Conservation (phyloP, 2,329 filamentous ascomycete genomes). For the Claviceps monticola region DNA sequence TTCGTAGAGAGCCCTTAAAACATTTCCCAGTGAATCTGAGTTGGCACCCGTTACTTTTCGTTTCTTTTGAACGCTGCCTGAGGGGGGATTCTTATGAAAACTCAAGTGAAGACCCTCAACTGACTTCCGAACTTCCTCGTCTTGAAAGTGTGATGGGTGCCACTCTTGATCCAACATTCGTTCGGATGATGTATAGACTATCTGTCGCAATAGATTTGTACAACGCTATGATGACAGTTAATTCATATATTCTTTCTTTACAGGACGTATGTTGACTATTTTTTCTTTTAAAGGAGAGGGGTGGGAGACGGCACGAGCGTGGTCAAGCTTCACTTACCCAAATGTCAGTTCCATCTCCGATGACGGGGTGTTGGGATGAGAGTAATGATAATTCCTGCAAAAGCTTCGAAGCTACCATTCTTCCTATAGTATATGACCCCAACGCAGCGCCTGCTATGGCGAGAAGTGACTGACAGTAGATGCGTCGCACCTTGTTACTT, state of each 20-base stretch:
- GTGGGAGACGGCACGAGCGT: no score
- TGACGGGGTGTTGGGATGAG: constrained; percentile 16
- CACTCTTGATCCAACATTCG: constrained; percentile 12
- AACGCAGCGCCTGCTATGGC: constrained; percentile 24
- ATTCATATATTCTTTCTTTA: not conserved
- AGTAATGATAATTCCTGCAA: constrained; percentile 27
- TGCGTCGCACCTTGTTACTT: constrained; percentile 16
- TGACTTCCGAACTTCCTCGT: constrained; percentile 14
- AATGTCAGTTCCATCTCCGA: constrained; percentile 25
- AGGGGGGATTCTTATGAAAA: constrained; percentile 9
- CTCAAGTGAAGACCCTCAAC: constrained; percentile 17
- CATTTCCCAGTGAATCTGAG: constrained; percentile 9
- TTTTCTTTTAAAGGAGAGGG: no score
- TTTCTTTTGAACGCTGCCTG: constrained; percentile 13
- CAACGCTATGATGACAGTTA: constrained; percentile 13
- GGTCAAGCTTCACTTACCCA: constrained; percentile 19
- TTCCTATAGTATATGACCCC: constrained; percentile 19
- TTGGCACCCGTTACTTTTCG: constrained; percentile 13
- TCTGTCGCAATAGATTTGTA: constrained; percentile 16
- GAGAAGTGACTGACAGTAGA: constrained; percentile 25
- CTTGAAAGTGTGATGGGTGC: constrained; percentile 17
- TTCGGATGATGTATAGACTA: constrained; percentile 9
- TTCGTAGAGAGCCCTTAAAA: constrained; percentile 14
- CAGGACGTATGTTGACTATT: no score
- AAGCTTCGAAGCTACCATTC: constrained; percentile 29